A percentile compares a stretch with the other conserved stretches of the same genome.
Conservation (phyloP, 2,329 filamentous ascomycete species). For the Xylariaceae sp. region DNA sequence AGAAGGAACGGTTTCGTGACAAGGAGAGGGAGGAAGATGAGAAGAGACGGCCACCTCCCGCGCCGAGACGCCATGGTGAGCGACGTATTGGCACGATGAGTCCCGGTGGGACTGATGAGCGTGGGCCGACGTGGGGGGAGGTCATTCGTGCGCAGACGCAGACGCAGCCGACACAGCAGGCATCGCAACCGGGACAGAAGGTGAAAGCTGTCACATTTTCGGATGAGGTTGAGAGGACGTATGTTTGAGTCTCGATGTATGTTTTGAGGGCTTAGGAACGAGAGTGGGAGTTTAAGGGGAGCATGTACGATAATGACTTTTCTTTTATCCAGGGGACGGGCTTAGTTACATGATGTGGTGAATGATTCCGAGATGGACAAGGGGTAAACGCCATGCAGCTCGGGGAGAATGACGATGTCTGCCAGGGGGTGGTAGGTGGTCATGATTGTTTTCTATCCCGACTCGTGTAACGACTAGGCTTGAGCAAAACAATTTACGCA, state of each 20-base stretch:
- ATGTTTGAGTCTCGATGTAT: not conserved
- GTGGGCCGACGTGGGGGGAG: constrained; percentile 32
- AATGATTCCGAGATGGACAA: no score
- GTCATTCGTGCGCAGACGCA: constrained; percentile 22
- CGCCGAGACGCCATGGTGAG: constrained; percentile 4
- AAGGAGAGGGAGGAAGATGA: not conserved
- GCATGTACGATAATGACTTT: not conserved
- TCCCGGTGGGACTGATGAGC: constrained; percentile 15
- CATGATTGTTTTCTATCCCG: no score
- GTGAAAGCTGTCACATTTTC: constrained; percentile 9
- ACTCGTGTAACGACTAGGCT: no score
- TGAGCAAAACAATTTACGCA: no score
- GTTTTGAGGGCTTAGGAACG: no score
- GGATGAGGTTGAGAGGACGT: constrained; percentile 8
- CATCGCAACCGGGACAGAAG: constrained; percentile 1
- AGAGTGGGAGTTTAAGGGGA: not conserved
- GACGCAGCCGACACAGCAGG: not conserved
- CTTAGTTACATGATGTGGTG: not conserved
- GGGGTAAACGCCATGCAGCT: no score
- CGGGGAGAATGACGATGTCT: no score
- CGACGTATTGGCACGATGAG: not conserved
- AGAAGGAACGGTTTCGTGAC: constrained; percentile 1
- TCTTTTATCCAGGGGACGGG: not conserved
- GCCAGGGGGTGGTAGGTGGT: no score
- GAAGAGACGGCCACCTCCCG: constrained; percentile 12